Evolutionary conservation across 2,329 filamentous ascomycete genomes (phyloP).

Genomic region (Alternaria triticina): DNA sequence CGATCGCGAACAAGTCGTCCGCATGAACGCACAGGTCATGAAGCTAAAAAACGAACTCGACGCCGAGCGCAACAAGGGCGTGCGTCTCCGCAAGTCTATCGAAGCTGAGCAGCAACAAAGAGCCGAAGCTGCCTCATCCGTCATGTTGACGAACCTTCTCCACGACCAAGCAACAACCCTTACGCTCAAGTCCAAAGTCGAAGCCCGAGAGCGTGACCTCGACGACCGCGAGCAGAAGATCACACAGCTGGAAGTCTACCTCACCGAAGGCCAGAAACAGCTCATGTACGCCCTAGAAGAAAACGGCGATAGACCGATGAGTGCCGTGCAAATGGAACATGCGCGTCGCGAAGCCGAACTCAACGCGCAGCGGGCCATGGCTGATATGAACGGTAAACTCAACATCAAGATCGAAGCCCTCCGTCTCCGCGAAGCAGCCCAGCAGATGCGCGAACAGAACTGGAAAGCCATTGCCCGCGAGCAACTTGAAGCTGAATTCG

Average conservation of each 20-base stretch:
- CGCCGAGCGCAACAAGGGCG: conserved; percentile 17
- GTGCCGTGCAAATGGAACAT: conserved; percentile 7
- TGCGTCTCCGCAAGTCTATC: conserved; percentile 8
- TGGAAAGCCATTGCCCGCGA: conserved; percentile 19
- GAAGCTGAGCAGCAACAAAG: conserved; percentile 14
- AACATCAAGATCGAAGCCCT: conserved; percentile 11
- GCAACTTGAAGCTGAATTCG: conserved; percentile 12
- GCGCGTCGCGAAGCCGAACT: conserved; percentile 14
- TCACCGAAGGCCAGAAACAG: conserved; percentile 31
- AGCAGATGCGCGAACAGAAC: conserved; percentile 26
- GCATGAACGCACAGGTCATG: conserved; percentile 16
- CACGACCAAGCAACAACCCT: conserved; percentile 21
- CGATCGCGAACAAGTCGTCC: conserved; percentile 15
- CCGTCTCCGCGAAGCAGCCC: conserved; percentile 15
- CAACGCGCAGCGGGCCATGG: not conserved
- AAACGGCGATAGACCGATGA: conserved; percentile 13
- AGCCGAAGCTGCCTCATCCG: conserved; percentile 12
- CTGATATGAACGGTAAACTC: conserved; percentile 11
- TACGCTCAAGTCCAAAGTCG: conserved; percentile 3
- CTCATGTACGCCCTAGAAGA: conserved; percentile 16
- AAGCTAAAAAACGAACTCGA: conserved; percentile 22
- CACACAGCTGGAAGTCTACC: conserved; percentile 24
- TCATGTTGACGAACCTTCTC: conserved; percentile 18
- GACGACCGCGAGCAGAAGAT: conserved; percentile 18
- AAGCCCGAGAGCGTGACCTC: conserved; percentile 18